These are phyloP conservation scores for Achaetomium macrosporum DNA, from an alignment of 2,329 filamentous ascomycete species.

Conservation along the genomic window DNA sequence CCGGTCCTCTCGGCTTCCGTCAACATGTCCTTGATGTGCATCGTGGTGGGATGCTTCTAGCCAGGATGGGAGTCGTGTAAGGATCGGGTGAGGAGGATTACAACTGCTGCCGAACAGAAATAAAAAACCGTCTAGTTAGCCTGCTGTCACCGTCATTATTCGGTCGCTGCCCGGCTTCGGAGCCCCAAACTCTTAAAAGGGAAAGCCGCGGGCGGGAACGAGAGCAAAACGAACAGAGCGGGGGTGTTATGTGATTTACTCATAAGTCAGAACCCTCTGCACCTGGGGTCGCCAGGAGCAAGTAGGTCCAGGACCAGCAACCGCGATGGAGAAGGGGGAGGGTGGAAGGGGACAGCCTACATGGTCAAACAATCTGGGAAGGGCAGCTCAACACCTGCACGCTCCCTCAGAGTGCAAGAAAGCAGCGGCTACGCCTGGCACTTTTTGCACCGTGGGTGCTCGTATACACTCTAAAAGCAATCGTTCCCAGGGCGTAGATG, in stretches of 20 bases:
- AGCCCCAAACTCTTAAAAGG: too few relatives aligned
- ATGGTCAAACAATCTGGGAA: neutral
- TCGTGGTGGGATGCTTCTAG: slow-evolving; percentile 41
- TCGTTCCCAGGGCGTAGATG: neutral
- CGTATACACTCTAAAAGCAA: neutral
- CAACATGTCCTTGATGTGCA: slow-evolving; percentile 96
- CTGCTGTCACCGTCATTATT: neutral
- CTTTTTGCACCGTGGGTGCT: neutral
- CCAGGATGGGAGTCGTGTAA: too few relatives aligned
- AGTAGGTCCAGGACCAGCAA: neutral
- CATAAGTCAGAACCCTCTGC: too few relatives aligned
- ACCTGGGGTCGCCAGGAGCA: too few relatives aligned
- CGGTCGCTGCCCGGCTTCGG: neutral
- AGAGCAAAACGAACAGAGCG: neutral
- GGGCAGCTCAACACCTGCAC: neutral
- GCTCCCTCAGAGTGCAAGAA: neutral
- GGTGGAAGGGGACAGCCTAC: neutral
- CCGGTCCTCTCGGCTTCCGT: slow-evolving; percentile 71
- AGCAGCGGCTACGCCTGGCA: neutral
- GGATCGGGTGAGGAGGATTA: neutral
- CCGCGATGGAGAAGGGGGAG: neutral
- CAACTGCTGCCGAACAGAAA: neutral
- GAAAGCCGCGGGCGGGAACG: too few relatives aligned
- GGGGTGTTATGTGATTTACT: too few relatives aligned
- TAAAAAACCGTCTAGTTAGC: slow-evolving; percentile 1